Percentiles rank a stretch among this genome's conserved stretches.
Conservation (phyloP, 2,329 filamentous ascomycete species). For the Ophiostoma sp. region DNA sequence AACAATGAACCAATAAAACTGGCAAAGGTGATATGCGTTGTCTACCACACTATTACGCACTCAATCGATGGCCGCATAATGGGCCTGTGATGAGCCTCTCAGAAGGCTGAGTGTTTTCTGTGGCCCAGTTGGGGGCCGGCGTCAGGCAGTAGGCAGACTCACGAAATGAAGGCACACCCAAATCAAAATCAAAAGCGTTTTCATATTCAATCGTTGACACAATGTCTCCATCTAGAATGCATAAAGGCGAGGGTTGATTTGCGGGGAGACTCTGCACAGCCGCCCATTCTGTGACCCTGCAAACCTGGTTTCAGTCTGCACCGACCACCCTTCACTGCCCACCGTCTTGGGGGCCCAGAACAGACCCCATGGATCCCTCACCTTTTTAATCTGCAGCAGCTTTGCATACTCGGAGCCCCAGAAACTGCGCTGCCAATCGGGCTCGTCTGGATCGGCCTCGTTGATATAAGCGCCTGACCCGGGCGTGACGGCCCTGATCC, state of each 20-base stretch:
- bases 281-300: background rate
- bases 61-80: background rate
- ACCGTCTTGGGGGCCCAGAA: background rate
- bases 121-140: background rate
- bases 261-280: background rate
- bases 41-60: background rate
- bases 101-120: background rate
- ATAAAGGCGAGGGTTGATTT: background rate
- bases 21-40: background rate
- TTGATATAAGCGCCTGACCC: background rate
- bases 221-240: background rate
- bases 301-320: background rate
- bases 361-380: background rate
- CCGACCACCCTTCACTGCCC: conserved; percentile 1
- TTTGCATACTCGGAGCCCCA: background rate
- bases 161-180: background rate
- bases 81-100: background rate
- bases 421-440: background rate
- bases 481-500: background rate
- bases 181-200: no score
- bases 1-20: background rate
- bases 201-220: no score
- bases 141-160: background rate
- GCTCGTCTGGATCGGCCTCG: background rate
- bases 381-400: background rate